These are phyloP conservation scores for Pythium rishiriense DNA, from an alignment of 352 stramenopile species.

Conservation along the genomic window DNA sequence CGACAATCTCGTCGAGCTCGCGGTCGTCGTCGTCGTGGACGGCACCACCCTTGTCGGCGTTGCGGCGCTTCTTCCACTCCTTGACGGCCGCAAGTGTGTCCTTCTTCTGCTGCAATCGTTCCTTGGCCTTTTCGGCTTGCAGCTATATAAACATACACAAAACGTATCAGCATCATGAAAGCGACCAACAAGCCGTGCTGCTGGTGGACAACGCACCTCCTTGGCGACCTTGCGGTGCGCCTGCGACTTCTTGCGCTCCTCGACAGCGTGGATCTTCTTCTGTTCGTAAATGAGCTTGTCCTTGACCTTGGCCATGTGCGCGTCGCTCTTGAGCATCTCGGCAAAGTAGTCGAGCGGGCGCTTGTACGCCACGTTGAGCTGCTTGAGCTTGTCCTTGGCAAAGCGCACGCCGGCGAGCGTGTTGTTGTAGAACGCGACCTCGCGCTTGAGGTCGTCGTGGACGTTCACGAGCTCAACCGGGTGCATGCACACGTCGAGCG, in stretches of 20 bases:
- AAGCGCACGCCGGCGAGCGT: slow-evolving; percentile 63
- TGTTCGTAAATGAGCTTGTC: slow-evolving; percentile 99
- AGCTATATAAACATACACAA: slow-evolving; percentile 23
- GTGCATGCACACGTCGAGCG: slow-evolving; percentile 66
- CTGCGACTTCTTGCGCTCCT: slow-evolving; percentile 97
- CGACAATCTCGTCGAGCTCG: slow-evolving; percentile 67
- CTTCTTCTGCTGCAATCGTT: slow-evolving; percentile 85
- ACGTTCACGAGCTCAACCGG: slow-evolving; percentile 72
- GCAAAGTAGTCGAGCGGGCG: slow-evolving; percentile 97
- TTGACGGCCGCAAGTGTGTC: slow-evolving; percentile 86
- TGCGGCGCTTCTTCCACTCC: slow-evolving; percentile 88
- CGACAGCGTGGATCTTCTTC: slow-evolving; percentile 98
- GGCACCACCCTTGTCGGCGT: slow-evolving; percentile 61
- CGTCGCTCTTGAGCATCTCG: slow-evolving; percentile 99
- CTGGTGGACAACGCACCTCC: slow-evolving; percentile 58
- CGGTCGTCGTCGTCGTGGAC: slow-evolving; percentile 64
- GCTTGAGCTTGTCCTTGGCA: slow-evolving; percentile 71
- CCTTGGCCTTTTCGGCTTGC: slow-evolving; percentile 83
- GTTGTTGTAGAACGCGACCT: slow-evolving; percentile 98
- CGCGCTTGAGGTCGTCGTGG: slow-evolving; percentile 87
- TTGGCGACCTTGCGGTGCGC: slow-evolving; percentile 97
- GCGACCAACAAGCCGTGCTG: background rate
- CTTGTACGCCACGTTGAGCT: slow-evolving; percentile 88
- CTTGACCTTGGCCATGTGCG: slow-evolving; percentile 96
- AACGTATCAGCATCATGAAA: background rate